Conservation (phyloP, 2,329 filamentous ascomycete species). For the Sporothrix brasiliensis region DNA sequence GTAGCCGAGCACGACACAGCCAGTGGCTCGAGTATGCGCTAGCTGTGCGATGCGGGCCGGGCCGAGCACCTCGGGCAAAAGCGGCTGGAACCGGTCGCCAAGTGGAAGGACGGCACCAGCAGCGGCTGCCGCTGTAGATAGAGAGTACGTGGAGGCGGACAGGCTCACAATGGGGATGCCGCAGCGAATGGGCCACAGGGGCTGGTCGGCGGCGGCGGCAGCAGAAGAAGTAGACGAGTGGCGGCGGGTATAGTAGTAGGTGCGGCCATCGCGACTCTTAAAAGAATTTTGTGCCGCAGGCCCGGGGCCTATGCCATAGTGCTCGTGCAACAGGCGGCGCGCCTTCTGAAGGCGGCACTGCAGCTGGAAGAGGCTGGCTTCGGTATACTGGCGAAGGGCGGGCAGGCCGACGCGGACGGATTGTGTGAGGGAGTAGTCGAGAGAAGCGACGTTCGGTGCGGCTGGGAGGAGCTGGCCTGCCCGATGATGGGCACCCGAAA, state of each 20-base stretch:
- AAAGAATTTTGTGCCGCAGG: background rate
- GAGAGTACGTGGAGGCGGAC: slow-evolving; percentile 48
- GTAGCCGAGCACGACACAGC: slow-evolving; percentile 45
- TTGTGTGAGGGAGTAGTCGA: slow-evolving; percentile 49
- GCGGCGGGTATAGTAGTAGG: slow-evolving; percentile 17
- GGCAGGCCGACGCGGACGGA: slow-evolving; percentile 46
- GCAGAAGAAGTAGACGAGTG: background rate
- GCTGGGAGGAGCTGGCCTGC: background rate
- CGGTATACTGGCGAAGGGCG: slow-evolving; percentile 38
- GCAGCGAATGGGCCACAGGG: slow-evolving; percentile 33
- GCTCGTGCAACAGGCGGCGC: slow-evolving; percentile 19
- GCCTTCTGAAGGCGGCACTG: slow-evolving; percentile 26
- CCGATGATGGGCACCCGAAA: slow-evolving; percentile 35
- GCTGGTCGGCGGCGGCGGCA: background rate
- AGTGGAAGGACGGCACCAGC: slow-evolving; percentile 36
- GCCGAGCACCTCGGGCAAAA: slow-evolving; percentile 44
- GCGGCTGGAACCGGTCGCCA: slow-evolving; percentile 48
- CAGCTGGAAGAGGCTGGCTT: slow-evolving; percentile 30
- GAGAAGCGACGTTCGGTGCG: slow-evolving; percentile 36
- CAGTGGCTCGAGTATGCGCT: slow-evolving; percentile 46
- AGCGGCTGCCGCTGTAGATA: slow-evolving; percentile 34
- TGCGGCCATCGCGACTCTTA: slow-evolving; percentile 19
- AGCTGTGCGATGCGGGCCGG: slow-evolving; percentile 46
- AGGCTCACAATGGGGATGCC: slow-evolving; percentile 45
- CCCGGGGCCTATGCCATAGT: slow-evolving; percentile 11